Base-by-base conservation (phyloP, 2,329 filamentous ascomycete genomes). In the Xylariaceae sp. region DNA sequence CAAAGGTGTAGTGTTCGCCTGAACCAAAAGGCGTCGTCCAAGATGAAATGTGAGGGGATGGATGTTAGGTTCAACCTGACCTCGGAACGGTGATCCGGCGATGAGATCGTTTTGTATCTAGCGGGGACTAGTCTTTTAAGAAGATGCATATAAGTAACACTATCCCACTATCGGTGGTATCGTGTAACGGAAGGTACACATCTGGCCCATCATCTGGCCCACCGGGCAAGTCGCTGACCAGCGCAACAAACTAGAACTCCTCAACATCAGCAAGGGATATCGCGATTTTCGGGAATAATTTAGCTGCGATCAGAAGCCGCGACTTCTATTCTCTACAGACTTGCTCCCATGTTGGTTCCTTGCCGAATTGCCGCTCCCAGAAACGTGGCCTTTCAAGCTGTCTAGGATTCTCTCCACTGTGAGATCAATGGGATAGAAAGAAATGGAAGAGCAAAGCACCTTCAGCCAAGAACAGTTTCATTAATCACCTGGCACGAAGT, bases 361-460 rank as follows among this genome's bases (percentile, higher is more conserved):
- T n/a, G 18, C 23, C 3, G n/a, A 15, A 35, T 34, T 23, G 3
- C 13, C 18, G 7, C 17, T 51, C 13, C 34, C 8, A 8, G 11
- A 51, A 51, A 51, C 48, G 49, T 58, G 57, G 49, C 54, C 18
- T 49, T 10, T 11, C 9, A 37, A 15, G 55, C 39, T 56, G 39
- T 51, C 45, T 50, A 35, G n/a, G 49, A 18, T 50, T 58, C 58
- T 30, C 49, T 56, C 59, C 58, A 55, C 47, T 37, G 15, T 39
- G 15, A 58, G 58, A 55, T 60, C 56, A 63, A 59, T 61, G 59
- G 54, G 55, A 56, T 60, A 62, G 63, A 65, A 65, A 54, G 63
- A 47, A 37, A 62, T 65, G 63, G 63, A 65, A 65, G 53, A 58
- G 34, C 49, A 13, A 62, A 58, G 62, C 56, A 64, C 60, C 50